Percentiles rank a stretch among this genome's conserved stretches.
These are phyloP conservation scores for Talaromyces islandicus DNA, from an alignment of 2,329 filamentous ascomycete genomes.

Conservation along the genomic window DNA sequence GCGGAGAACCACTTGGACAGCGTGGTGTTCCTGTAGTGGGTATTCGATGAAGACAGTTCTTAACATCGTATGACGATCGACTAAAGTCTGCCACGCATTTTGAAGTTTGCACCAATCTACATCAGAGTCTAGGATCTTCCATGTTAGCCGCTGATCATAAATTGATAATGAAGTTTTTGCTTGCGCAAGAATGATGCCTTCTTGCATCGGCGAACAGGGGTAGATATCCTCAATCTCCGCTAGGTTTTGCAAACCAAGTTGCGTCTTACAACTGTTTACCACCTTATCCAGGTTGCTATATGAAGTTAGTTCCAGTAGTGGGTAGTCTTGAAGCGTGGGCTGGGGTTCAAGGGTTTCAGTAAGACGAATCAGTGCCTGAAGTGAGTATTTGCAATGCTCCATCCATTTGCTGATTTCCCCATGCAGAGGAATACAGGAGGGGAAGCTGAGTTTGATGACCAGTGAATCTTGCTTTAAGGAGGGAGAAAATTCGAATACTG, in stretches of 20 bases:
- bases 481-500: neutral
- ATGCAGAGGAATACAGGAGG: neutral
- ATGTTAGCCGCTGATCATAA: neutral
- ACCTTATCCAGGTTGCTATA: neutral
- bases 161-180: neutral
- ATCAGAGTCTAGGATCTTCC: neutral
- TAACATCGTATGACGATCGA: neutral
- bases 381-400: neutral
- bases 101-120: neutral
- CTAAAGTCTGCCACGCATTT: neutral
- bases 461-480: neutral
- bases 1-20: neutral
- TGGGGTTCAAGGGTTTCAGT: neutral
- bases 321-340: neutral
- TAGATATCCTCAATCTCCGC: neutral
- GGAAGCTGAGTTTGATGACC: neutral
- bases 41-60: neutral
- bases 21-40: neutral
- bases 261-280: neutral
- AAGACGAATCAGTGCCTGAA: neutral
- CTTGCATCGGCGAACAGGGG: no score
- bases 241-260: neutral
- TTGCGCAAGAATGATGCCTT: constrained; percentile 1
- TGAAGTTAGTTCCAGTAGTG: neutral
- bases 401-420: neutral